These are phyloP conservation scores for Melaleuca alternifolia DNA, from an alignment of 345 rosid species.

Conservation along the genomic window DNA sequence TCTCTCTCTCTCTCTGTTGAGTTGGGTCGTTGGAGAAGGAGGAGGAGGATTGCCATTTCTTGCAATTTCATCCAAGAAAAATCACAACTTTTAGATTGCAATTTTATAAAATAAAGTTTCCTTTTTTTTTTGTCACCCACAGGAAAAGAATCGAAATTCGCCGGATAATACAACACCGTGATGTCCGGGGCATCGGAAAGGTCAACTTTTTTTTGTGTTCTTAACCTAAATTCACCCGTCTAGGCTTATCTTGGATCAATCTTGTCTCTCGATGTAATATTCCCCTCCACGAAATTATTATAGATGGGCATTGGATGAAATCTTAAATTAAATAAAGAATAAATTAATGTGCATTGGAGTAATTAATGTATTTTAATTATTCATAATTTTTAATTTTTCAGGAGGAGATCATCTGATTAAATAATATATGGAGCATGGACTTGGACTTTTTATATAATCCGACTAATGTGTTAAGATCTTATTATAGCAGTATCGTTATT, in stretches of 20 bases:
- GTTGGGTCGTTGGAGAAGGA: neutral
- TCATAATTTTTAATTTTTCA: rapidly evolving
- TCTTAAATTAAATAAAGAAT: neutral
- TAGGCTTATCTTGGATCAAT: neutral
- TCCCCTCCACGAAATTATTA: neutral
- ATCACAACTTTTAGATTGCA: neutral
- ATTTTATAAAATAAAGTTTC: neutral
- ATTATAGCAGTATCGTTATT: no score
- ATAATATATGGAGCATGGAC: no score
- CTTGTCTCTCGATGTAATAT: neutral
- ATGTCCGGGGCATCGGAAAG: neutral
- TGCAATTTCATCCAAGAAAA: neutral
- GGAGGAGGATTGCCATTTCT: neutral
- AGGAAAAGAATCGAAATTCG: neutral
- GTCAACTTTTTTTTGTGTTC: neutral
- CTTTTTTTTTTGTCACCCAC: neutral
- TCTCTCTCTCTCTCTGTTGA: neutral
- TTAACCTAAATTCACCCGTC: neutral
- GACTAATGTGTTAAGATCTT: no score
- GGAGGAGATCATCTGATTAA: neutral
- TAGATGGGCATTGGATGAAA: neutral
- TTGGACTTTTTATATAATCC: no score
- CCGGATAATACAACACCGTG: neutral
- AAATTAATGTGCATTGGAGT: rapidly evolving
- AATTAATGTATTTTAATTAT: rapidly evolving